Percentiles rank a stretch among this genome's conserved stretches.
Evolutionary conservation across 768 basidiomycete genomes (phyloP).

Genomic region (Leucosporidium scottii): DNA sequence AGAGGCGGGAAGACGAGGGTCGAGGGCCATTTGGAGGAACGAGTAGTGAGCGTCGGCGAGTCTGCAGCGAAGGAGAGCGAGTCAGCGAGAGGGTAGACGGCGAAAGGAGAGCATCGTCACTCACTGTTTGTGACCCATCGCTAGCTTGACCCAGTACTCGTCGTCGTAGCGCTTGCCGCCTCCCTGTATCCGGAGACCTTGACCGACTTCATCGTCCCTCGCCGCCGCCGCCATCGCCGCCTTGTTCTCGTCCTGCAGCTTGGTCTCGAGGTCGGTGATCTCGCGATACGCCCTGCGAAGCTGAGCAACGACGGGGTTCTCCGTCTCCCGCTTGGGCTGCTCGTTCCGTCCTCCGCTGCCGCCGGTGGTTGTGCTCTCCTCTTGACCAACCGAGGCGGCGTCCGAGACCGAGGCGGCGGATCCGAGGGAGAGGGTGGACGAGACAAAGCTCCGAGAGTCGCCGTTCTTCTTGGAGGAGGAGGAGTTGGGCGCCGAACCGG

Average conservation of each 20-base stretch:
- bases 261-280: constrained; percentile 71
- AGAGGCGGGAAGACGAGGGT: constrained; percentile 79
- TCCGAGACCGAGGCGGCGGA: constrained; percentile 36
- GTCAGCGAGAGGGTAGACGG: constrained; percentile 51
- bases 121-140: constrained; percentile 70
- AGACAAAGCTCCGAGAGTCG: constrained; percentile 53
- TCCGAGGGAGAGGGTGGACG: constrained; percentile 57
- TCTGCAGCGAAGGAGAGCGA: constrained; percentile 67
- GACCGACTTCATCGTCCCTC: constrained; percentile 23
- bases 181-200: constrained; percentile 12
- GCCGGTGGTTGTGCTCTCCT: neutral
- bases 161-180: constrained; percentile 30
- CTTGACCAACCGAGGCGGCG: constrained; percentile 24
- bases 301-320: constrained; percentile 61
- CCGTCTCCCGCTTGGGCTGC: too few relatives aligned
- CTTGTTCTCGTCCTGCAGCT: constrained; percentile 71
- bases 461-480: constrained; percentile 40
- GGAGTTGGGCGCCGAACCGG: neutral
- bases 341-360: constrained; percentile 5
- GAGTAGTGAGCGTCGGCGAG: constrained; percentile 85
- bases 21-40: constrained; percentile 73
- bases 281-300: constrained; percentile 76
- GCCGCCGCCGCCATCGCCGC: constrained; percentile 51
- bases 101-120: constrained; percentile 38
- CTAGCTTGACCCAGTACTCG: constrained; percentile 45